Evolutionary conservation across 1,139 yeast species (phyloP), one percentile per base, ranked within the genome.

Genomic region (Wickerhamiella pararugosa): DNA sequence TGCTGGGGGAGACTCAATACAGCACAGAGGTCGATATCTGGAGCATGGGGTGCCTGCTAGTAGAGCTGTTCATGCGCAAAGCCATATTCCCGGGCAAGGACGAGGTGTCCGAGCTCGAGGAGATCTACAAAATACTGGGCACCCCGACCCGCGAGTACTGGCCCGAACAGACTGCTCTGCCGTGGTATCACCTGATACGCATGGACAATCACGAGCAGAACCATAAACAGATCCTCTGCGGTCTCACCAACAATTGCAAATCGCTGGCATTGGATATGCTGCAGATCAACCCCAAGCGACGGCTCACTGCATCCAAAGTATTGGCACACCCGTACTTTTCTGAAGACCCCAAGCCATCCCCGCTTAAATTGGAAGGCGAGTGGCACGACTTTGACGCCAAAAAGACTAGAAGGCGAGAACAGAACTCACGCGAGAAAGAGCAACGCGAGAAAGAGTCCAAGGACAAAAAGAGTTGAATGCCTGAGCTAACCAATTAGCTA

Each of bases 301-400:
- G 98, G 53, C 62, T 76, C 9, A 66, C 73, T 0, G 87, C 94
- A 0, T 59, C 60, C 1, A 68, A 69, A 8, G 86, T 92, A 0
- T 63, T 83, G 30, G 51, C 63, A 29, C 84, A 84, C 59, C 65
- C 65, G 1, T 90, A 82, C 61, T 90, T 90, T 55, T 27, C 29
- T 6, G 80, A 78, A 45, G 76, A 70, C 2, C 96, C 96, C 0
- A 49, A 47, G 36, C 77, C 81, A 1, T 71, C 70, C 47, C 64
- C 70, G 5, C 60, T 76, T 40, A 63, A 63, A 9, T 69, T 77
- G 45, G 69, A 71, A 44, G 86, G 86, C 2, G 97, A 92, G 59
- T 87, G 97, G 93, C 98, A 90, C 57, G 98, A 90, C 57, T 87
- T 80, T 59, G 98, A 90, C 57, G 93, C 95, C 4, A 86, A 90